Evolutionary conservation across 2,329 filamentous ascomycete genomes (phyloP), one percentile per base, ranked within the genome.

Genomic region (Phialocephala sp.): DNA sequence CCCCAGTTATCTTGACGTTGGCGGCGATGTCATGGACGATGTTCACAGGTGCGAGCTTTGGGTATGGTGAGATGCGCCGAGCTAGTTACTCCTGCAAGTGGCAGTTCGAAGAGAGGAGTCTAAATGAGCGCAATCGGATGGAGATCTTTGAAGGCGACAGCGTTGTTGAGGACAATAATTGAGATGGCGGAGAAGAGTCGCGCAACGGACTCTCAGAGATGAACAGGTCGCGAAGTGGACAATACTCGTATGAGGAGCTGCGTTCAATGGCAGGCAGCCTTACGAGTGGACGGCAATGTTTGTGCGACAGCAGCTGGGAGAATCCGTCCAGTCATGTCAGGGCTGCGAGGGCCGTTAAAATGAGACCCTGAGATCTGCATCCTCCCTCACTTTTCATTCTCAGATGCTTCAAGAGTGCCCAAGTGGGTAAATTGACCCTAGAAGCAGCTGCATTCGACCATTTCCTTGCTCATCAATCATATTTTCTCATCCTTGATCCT

Each of bases 1-100:
- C 12, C 15, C 52, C 52, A 36, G 15, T 55, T 54, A 50, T 43
- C 43, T 37, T 60, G 54, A 65, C 47, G 41, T 58, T 59, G 55
- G 20, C 39, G 52, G 36, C 60, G 22, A 57, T 57, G 60, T 57
- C 60, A 62, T 62, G 47, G 14, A 18, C 24, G 37, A 45, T 11
- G 9, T 24, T 22, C 32, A n/a, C 35, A n/a, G 59, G 2, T 55
- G 35, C 27, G 36, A 39, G 18, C 22, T 24, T 55, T 55, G 50
- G 35, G 20, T 45, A 37, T 32, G 27, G 27, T 6, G 27, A 32
- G 27, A 32, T 32, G 27, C 27, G 27, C 50, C 36, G 54, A 47
- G 37, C 11, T 35, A 60, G 47, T 20, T 24, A 8, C 32, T 20
- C 3, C 47, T 5, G 32, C 12, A 18, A 6, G 12, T n/a, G 5